These are phyloP conservation scores for Colletotrichum viniferum DNA, from an alignment of 2,329 filamentous ascomycete genomes.

Conservation along the genomic window DNA sequence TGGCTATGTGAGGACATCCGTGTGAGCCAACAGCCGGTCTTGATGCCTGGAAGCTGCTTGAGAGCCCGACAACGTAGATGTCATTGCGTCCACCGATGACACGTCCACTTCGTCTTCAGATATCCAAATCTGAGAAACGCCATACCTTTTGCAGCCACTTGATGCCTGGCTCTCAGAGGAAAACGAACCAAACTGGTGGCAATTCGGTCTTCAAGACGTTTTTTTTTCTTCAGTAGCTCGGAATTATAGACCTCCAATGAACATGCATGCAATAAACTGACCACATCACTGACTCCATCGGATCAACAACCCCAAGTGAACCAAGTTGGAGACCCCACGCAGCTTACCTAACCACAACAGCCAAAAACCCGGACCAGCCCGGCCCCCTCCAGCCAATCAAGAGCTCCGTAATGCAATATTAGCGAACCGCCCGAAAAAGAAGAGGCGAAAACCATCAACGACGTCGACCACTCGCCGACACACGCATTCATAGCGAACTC, in stretches of 20 bases:
- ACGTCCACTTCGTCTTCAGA: background rate
- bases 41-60: background rate
- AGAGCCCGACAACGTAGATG: background rate
- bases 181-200: background rate
- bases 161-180: background rate
- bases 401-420: constrained; percentile 4
- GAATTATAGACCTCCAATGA: background rate
- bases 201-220: background rate
- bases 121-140: background rate
- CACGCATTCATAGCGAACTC: background rate
- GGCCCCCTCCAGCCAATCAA: constrained; percentile 9
- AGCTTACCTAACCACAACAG: constrained; percentile 4
- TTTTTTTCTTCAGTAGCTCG: background rate
- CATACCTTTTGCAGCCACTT: background rate
- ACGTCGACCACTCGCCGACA: constrained; percentile 12
- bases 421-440: constrained; percentile 6
- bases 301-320: background rate
- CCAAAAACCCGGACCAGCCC: background rate
- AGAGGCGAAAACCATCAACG: constrained; percentile 19
- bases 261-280: background rate
- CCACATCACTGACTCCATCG: background rate
- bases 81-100: background rate
- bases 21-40: background rate
- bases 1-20: background rate
- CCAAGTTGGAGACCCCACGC: background rate